Base-by-base conservation (phyloP, 2,329 filamentous ascomycete species). In the Paraphaeosphaeria sporulosa region DNA sequence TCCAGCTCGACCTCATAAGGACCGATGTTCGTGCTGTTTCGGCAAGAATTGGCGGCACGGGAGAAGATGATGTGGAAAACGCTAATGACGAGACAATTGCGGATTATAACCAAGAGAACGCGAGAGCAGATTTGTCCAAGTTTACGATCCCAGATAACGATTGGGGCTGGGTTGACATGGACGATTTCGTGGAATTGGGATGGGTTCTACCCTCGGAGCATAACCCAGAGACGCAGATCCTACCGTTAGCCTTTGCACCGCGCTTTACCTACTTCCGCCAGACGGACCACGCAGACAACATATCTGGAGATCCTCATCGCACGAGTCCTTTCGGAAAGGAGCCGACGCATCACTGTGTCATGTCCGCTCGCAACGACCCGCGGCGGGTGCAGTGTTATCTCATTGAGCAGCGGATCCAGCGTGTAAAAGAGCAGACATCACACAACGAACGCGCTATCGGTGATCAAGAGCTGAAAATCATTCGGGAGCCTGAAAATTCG, bases 151-250 rank as follows among this genome's bases (percentile, higher is more conserved):
- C 95, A 0, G 95, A 99, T 75, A 92, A 96, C 57, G 95, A 99
- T 72, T 89, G 93, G 67, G 93, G 90, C 57, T 99, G 95, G 95
- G 94, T 99, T 64, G 95, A 99, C 72, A 98, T 99, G 93, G 95
- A 99, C 74, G 95, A 99, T 75, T 99, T 99, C 78, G 94, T 99
- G 32, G 95, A 99, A 76, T 82, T 99, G 23, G 96, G 97, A 75
- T 98, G 94, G 94, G 94, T 97, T 56, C 80, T 97, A 25, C 94
- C 94, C 0, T 90, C 92, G 15, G 92, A 96, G 72, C 88, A 90
- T 34, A 96, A 97, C 66, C 94, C 94, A 0, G 90, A 96, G 67
- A 98, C 94, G 0, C 94, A 95, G 76, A 99, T 99, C 48, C 80
- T 99, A 56, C 96, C 96, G 0, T 85, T 99, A 9, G 94, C 92